phyloP scores from a whole-genome alignment of 2,329 filamentous ascomycete species.

The Ophiocordyceps camponoti-rufipedis region DNA sequence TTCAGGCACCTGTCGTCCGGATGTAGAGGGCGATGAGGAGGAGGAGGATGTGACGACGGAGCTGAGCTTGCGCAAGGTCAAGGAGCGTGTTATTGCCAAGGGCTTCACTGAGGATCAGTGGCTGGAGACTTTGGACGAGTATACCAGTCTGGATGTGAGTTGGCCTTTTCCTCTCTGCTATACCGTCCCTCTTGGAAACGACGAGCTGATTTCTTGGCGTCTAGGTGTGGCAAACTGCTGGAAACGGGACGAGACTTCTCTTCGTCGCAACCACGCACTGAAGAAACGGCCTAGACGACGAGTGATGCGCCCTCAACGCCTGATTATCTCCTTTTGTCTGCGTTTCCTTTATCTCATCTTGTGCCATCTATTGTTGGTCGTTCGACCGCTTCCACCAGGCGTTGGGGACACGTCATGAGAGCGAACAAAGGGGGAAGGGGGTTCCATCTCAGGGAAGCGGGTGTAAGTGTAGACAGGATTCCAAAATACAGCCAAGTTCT shows the following conservation, averaged over 20 bases:
- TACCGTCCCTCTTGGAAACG: background rate
- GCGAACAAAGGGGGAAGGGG: background rate
- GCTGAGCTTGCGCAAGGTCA: constrained; percentile 71
- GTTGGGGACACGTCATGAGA: background rate
- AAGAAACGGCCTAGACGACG: constrained; percentile 18
- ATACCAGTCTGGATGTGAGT: constrained; percentile 77
- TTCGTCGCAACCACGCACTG: constrained; percentile 37
- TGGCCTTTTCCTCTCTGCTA: constrained; percentile 1
- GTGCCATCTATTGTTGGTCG: background rate
- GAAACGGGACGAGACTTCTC: constrained; percentile 49
- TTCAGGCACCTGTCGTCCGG: constrained; percentile 67
- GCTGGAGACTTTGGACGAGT: constrained; percentile 71
- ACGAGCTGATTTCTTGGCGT: constrained; percentile 11
- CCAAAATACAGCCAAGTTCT: too few species aligned
- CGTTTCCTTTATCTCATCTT: background rate
- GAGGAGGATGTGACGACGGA: constrained; percentile 40
- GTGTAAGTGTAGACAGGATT: background rate
- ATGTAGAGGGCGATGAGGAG: constrained; percentile 39
- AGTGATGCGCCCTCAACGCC: too few species aligned
- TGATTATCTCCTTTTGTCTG: background rate
- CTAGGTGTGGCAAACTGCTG: constrained; percentile 64
- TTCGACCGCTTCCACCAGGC: background rate
- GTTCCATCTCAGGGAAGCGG: background rate
- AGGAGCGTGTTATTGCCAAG: constrained; percentile 85
- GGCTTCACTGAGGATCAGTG: constrained; percentile 95